Base-by-base conservation (phyloP, 371 early-diverging fungal species). In the Amoeboaphelidium occidentale region DNA sequence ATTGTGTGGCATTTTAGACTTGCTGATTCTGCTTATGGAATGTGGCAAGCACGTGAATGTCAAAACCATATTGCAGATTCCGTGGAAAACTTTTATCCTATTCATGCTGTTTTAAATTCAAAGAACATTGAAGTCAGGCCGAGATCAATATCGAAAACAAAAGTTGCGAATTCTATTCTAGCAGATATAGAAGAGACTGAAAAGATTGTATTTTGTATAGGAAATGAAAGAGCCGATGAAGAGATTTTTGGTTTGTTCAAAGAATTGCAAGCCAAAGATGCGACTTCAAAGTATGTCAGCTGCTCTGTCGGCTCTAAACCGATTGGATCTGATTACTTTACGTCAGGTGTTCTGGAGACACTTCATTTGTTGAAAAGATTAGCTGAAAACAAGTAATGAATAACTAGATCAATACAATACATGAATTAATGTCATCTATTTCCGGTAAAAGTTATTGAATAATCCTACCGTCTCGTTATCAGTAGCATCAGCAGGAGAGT, bases 1-100 rank as follows among this genome's bases (percentile, higher is more conserved):
- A 64, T 85, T 27, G 75, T 77, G 25, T 89, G 90, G 93, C 84
- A 90, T 59, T 90, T 83, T 57, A 76, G 84, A 46, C 74, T 72
- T 55, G 79, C 91, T 0, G 90, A 92, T 56, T 66, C 72, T 52
- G 79, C 78, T 58, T 91, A 84, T 64, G 88, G 75, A 24, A 61
- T 74, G 45, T 86, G 87, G 83, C 84, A 84, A 60, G 81, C 84
- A 23, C 77, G 80, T 45, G 86, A 87, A 58, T 85, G 84, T 58
- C 79, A 80, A 58, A 86, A 83, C 59, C 86, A 88, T 55, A 72
- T 91, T 43, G 80, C 79, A 49, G 75, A 81, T 48, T 67, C 82
- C 1, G 68, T 88, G 22, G 50, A 51, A 2, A 32, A 53, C 6
- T 51, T 42, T 4, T 67, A 50, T 46, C 64, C 67, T 10, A 63